Percentiles rank a stretch among this genome's conserved stretches.
Conservation (phyloP, 371 early-diverging fungal genomes). For the Actinomortierella ambigua region DNA sequence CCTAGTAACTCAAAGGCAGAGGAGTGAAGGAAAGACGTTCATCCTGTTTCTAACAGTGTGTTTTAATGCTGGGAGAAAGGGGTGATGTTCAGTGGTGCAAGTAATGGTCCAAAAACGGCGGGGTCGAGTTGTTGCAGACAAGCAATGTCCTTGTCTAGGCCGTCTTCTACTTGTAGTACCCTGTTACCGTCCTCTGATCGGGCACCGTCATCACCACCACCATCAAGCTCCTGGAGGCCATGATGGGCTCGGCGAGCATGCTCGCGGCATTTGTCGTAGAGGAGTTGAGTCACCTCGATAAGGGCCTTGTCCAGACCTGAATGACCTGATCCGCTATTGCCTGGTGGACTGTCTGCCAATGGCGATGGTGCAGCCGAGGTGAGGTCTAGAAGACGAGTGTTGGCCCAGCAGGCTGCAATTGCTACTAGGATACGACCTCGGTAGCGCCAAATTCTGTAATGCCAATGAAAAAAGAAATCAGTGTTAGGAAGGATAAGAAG, state of each 20-base stretch:
- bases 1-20: no score
- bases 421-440: constrained; percentile 30
- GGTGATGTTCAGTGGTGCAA: neutral
- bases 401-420: constrained; percentile 39
- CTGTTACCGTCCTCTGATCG: neutral
- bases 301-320: constrained; percentile 18
- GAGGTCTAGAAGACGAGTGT: constrained; percentile 22
- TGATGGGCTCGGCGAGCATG: no score
- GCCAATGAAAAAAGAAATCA: neutral
- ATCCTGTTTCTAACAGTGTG: no score
- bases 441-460: constrained; percentile 18
- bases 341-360: neutral
- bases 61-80: no score
- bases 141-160: constrained; percentile 20
- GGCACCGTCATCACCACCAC: neutral
- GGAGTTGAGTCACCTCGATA: constrained; percentile 12
- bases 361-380: neutral
- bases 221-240: neutral
- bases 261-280: constrained; percentile 9
- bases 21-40: no score
- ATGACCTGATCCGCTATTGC: neutral
- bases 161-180: constrained; percentile 8
- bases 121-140: constrained; percentile 19
- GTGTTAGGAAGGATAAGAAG: neutral
- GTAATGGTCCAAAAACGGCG: constrained; percentile 21